Base-by-base conservation (phyloP, 1,284 basidiomycete species). In the Retiboletus flavoniger region DNA sequence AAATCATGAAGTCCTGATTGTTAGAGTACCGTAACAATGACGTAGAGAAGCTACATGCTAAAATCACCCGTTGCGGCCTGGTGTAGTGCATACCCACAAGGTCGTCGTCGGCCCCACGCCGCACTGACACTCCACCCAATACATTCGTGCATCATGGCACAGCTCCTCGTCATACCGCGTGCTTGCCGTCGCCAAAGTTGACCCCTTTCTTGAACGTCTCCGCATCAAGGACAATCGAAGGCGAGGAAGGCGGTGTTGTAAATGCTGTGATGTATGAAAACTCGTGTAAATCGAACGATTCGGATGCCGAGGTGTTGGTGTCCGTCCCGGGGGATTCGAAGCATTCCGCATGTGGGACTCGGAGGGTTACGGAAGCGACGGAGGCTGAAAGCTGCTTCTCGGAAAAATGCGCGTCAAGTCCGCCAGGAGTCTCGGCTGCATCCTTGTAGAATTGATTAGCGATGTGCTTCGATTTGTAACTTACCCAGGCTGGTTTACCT, bases 251-350 rank as follows among this genome's bases (percentile, higher is more conserved):
- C 48, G 60, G 68, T 52, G 69, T 70, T 31, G 66, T 69, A 36
- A 68, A 64, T 17, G 66, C 68, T 14, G 68, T 68, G 29, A 70
- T 28, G 42, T 70, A 67, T 29, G 69, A 71, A 64, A 67, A 66
- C 61, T 69, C 68, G 56, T 66, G 57, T 53, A 70, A 39, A 46
- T 71, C 68, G 17, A 64, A 67, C 26, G 56, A 54, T 10, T 54
- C 51, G 49, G 65, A 66, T 34, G 48, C 40, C 19, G 57, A 50
- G 16, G 56, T 56, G 26, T 40, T 56, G 21, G 57, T 55, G 14
- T 55, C 47, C 48, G 34, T 47, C 42, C 40, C 52, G 4, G 60
- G 65, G 3, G 63, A 61, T 34, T 65, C 48, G 17, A 50, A 43
- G 32, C 14, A n/a, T 9, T 44, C 39, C 14, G 45, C 31, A 6